Percentiles rank a stretch among this genome's conserved stretches.
Evolutionary conservation across 768 basidiomycete species (phyloP).

Genomic region (Sarcomyxa edulis): DNA sequence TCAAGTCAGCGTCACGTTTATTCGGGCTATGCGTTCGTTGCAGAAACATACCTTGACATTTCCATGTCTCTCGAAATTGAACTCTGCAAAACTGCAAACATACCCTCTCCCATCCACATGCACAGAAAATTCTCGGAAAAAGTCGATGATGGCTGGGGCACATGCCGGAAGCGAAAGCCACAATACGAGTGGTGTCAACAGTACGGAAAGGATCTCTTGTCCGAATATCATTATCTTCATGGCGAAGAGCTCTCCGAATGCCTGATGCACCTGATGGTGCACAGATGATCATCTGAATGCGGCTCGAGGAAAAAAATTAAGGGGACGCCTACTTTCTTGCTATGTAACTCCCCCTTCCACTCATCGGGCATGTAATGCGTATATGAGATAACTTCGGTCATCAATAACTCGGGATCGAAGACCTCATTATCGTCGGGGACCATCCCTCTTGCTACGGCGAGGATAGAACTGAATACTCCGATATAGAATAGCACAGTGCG

Average conservation of each 20-base stretch:
- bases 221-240: slow-evolving; percentile 87
- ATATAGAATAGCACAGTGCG: slow-evolving; percentile 94
- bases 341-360: slow-evolving; percentile 88
- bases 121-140: slow-evolving; percentile 96
- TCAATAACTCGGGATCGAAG: slow-evolving; percentile 89
- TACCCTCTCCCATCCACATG: slow-evolving; percentile 96
- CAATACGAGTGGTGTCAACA: slow-evolving; percentile 90
- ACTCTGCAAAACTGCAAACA: slow-evolving; percentile 97
- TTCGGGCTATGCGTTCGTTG: too few relatives aligned
- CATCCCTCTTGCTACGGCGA: slow-evolving; percentile 92
- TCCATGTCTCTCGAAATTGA: slow-evolving; percentile 93
- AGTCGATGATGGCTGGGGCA: slow-evolving; percentile 90
- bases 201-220: slow-evolving; percentile 85
- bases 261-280: slow-evolving; percentile 66
- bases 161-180: slow-evolving; percentile 90
- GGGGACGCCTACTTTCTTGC: slow-evolving; percentile 57
- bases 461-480: slow-evolving; percentile 77
- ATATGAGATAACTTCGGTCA: slow-evolving; percentile 88
- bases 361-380: slow-evolving; percentile 96
- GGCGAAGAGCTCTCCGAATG: slow-evolving; percentile 90
- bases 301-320: background rate
- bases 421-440: slow-evolving; percentile 91
- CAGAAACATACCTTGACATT: slow-evolving; percentile 72
- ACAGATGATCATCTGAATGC: background rate
- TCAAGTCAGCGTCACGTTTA: background rate